Conservation (phyloP, 495 filamentous ascomycete species). For the Podospora sp. region DNA sequence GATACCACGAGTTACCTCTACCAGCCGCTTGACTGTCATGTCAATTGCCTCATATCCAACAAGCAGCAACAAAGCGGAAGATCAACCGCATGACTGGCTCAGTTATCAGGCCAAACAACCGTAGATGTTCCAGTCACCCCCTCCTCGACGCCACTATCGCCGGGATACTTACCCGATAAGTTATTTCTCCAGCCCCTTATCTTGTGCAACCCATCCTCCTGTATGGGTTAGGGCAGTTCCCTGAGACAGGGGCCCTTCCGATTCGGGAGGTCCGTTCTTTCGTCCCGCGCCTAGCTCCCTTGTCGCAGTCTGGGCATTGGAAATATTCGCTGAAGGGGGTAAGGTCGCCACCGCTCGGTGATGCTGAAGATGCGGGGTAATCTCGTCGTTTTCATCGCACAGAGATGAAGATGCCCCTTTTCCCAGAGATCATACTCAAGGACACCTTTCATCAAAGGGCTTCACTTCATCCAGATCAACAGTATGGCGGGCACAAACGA, state of each 20-base stretch:
- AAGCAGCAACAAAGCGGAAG: too few relatives aligned
- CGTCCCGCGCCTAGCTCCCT: background rate
- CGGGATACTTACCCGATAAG: too few relatives aligned
- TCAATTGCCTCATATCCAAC: too few relatives aligned
- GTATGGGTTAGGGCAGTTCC: background rate
- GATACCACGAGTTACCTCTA: too few relatives aligned
- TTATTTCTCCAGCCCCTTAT: too few relatives aligned
- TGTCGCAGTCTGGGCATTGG: background rate
- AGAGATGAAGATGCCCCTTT: background rate
- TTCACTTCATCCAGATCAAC: background rate
- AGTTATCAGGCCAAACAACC: too few relatives aligned
- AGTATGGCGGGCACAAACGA: background rate
- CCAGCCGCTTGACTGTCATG: too few relatives aligned
- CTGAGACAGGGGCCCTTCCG: background rate
- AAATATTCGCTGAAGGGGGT: background rate
- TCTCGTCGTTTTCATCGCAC: background rate
- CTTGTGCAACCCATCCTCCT: background rate
- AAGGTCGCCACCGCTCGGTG: background rate
- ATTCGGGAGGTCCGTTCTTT: background rate
- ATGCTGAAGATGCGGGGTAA: background rate
- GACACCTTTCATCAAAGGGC: background rate
- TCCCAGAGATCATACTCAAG: background rate
- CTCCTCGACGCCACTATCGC: too few relatives aligned
- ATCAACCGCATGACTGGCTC: too few relatives aligned
- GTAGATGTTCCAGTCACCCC: too few relatives aligned